Evolutionary conservation across 2,329 filamentous ascomycete species (phyloP).

Genomic region (Ophiostoma sp.): DNA sequence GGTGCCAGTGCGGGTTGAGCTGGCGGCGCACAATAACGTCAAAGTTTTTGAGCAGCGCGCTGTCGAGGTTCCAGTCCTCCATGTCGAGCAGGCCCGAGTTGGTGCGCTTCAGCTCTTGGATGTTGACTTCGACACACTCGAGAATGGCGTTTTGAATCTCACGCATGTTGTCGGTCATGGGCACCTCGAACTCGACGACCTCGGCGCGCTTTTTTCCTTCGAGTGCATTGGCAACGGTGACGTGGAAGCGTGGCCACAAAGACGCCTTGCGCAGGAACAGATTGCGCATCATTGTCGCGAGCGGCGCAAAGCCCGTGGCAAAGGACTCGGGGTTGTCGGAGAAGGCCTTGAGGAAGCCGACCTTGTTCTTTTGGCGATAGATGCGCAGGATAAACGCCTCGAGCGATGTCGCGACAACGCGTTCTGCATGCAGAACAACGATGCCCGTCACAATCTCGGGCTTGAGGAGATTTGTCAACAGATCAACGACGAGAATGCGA

Average conservation of each 20-base stretch:
- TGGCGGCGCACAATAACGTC: slow-evolving; percentile 83
- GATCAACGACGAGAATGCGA: slow-evolving; percentile 87
- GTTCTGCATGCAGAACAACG: slow-evolving; percentile 82
- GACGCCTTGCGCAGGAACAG: slow-evolving; percentile 84
- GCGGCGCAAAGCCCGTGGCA: slow-evolving; percentile 76
- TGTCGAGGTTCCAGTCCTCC: slow-evolving; percentile 95
- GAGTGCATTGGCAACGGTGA: slow-evolving; percentile 79
- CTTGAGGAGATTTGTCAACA: slow-evolving; percentile 76
- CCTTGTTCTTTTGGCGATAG: slow-evolving; percentile 90
- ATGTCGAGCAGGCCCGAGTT: slow-evolving; percentile 80
- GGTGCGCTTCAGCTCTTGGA: slow-evolving; percentile 85
- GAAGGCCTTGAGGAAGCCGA: slow-evolving; percentile 91
- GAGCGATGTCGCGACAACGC: slow-evolving; percentile 74
- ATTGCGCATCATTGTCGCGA: slow-evolving; percentile 87
- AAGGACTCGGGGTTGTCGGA: slow-evolving; percentile 91
- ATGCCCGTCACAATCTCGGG: slow-evolving; percentile 82
- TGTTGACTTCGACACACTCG: slow-evolving; percentile 92
- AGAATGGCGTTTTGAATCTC: slow-evolving; percentile 91
- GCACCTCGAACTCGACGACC: slow-evolving; percentile 92
- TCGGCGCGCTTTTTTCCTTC: slow-evolving; percentile 91
- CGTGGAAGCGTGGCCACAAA: slow-evolving; percentile 88
- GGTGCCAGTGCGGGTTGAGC: slow-evolving; percentile 93
- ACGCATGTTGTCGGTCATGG: slow-evolving; percentile 91
- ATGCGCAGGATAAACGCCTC: slow-evolving; percentile 95
- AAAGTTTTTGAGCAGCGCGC: slow-evolving; percentile 85